Base-by-base conservation (phyloP, 2,329 filamentous ascomycete genomes). In the Pseudogymnoascus sp. region DNA sequence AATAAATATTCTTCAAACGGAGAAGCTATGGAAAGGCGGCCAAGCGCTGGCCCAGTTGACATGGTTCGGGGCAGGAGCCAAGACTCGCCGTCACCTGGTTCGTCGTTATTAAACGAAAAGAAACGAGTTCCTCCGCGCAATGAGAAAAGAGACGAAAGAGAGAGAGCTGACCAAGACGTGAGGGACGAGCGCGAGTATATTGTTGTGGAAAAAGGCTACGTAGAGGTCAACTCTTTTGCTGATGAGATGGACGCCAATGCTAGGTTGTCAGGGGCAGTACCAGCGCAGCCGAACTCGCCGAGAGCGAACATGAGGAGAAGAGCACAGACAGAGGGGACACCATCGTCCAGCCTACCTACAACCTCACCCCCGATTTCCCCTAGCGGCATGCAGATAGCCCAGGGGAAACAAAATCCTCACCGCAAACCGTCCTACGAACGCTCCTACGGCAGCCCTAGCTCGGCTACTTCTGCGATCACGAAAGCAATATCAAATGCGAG, bases 401-500 rank as follows among this genome's bases (percentile, higher is more conserved):
- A 85, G 66, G 88, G 88, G 16, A 86, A 87, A 62, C 78, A 80
- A 58, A 55, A 55, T 5, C 90, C 93, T 71, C 84, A 90, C 64
- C 88, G 91, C 9, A 86, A 86, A 67, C 85, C 84, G 33, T 96
- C 93, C 0, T 93, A 92, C 71, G 92, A 96, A 66, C 84, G 89
- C 70, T 81, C 91, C 41, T 92, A 92, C 68, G 87, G 86, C 25
- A 77, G 88, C 79, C 76, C 84, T 2, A 74, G 78, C 42, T 94
- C 90, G 7, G 87, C 92, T 5, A 92, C 92, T 9, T 96, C 92
- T 30, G 92, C 92, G 60, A 92, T 99, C 61, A 92, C 92, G 14
- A 97, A 96, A 74, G 94, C 93, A 0, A 88, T 99, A 63, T 93
- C 96, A 68, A 92, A 95, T 79, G 94, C 94, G 19, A 97, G 92